Conservation (phyloP, 2,329 filamentous ascomycete species). For the Ophiobolus disseminans region DNA sequence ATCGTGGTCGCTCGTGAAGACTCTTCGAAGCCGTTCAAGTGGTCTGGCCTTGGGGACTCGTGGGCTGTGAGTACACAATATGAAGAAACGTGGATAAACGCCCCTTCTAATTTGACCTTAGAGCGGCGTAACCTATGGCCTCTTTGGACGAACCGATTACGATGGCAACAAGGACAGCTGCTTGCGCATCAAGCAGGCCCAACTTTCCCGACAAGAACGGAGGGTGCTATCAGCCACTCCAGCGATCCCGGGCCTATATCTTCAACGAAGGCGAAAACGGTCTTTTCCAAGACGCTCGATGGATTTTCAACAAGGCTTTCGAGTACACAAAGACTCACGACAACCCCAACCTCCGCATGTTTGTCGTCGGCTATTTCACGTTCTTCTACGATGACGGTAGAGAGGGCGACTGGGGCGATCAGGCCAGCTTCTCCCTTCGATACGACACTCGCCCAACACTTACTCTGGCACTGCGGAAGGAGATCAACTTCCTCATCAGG, state of each 20-base stretch:
- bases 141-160: constrained; percentile 6
- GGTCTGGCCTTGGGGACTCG: background rate
- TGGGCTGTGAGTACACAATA: background rate
- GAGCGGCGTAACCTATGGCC: constrained; percentile 7
- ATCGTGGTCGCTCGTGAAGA: no score
- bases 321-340: background rate
- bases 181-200: constrained; percentile 7
- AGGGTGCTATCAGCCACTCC: background rate
- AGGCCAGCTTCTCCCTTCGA: background rate
- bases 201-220: background rate
- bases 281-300: background rate
- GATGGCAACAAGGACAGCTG: constrained; percentile 9
- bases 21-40: background rate
- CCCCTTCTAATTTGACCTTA: background rate
- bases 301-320: background rate
- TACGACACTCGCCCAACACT: background rate
- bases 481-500: constrained; percentile 6
- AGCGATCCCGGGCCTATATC: background rate
- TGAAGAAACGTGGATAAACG: background rate
- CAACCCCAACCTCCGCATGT: background rate
- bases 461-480: background rate
- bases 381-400: constrained; percentile 6
- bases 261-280: background rate
- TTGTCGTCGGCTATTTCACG: constrained; percentile 1
- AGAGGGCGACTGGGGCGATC: constrained; percentile 3